A percentile compares a stretch with the other conserved stretches of the same genome.
phyloP scores from a whole-genome alignment of 2,329 filamentous ascomycete genomes.

The Emericellopsis atlantica region DNA sequence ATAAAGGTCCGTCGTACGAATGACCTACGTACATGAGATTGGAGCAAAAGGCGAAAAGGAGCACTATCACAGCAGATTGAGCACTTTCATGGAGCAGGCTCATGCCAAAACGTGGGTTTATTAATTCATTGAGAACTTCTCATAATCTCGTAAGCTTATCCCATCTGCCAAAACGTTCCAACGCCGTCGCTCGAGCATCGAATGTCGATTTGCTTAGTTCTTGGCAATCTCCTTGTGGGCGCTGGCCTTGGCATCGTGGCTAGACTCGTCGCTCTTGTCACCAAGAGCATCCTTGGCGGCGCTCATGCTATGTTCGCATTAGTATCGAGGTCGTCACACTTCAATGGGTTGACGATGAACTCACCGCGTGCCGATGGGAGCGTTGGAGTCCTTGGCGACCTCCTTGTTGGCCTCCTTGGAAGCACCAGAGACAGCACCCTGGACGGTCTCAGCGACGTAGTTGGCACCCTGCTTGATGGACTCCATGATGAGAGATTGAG shows the following conservation, averaged over 20 bases:
- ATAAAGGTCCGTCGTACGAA: no score
- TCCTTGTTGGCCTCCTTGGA: slow-evolving; percentile 63
- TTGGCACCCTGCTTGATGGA: slow-evolving; percentile 48
- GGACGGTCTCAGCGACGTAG: slow-evolving; percentile 56
- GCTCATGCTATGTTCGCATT: slow-evolving; percentile 20
- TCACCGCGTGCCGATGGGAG: slow-evolving; percentile 39
- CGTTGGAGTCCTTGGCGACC: slow-evolving; percentile 50
- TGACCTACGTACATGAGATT: no score
- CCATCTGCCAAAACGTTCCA: background rate
- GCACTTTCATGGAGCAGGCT: no score
- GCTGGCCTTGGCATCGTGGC: slow-evolving; percentile 26
- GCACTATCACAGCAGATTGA: no score
- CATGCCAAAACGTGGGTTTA: no score
- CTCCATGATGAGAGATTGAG: slow-evolving; percentile 30
- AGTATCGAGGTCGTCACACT: background rate
- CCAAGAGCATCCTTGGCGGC: slow-evolving; percentile 35
- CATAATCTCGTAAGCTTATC: background rate
- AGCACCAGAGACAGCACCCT: slow-evolving; percentile 40
- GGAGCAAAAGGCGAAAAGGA: no score
- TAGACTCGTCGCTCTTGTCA: slow-evolving; percentile 31
- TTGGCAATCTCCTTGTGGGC: slow-evolving; percentile 25
- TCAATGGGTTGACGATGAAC: slow-evolving; percentile 4
- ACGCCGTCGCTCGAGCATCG: background rate
- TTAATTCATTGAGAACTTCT: no score
- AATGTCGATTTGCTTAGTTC: slow-evolving; percentile 8